Percentiles rank a stretch among this genome's conserved stretches.
Evolutionary conservation across 441 rosid species (phyloP).

Genomic region (Eruca vesicaria): DNA sequence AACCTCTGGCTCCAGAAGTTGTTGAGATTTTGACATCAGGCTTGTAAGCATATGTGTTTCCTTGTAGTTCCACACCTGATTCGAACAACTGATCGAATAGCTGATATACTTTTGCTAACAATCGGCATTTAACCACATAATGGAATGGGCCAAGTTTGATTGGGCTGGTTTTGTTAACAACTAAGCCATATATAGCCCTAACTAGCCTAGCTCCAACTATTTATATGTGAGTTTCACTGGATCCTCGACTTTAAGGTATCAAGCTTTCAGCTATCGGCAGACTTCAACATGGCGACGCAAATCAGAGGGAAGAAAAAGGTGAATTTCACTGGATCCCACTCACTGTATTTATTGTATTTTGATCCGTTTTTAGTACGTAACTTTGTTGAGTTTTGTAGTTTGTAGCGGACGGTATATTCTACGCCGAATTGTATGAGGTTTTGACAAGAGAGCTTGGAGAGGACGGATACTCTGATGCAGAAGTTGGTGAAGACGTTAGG

Average conservation of each 20-base stretch:
- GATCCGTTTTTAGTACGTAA: background rate
- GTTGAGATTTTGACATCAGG: too few species aligned
- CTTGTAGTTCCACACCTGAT: too few species aligned
- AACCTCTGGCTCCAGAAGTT: too few species aligned
- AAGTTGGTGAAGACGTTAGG: background rate
- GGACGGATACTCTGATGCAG: background rate
- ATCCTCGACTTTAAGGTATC: background rate
- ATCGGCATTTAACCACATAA: background rate
- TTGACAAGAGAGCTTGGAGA: background rate
- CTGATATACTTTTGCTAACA: background rate
- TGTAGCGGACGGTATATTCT: background rate
- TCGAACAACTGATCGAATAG: background rate
- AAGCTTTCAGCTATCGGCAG: background rate
- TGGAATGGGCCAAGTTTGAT: background rate
- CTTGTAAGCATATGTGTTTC: too few species aligned
- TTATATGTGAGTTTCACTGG: background rate
- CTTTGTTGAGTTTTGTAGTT: background rate
- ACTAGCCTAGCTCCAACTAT: background rate
- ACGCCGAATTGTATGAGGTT: background rate
- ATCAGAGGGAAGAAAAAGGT: background rate
- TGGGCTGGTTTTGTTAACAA: background rate
- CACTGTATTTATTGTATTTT: background rate
- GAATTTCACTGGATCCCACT: background rate
- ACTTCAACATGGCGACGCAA: background rate
- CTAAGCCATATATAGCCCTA: background rate